These are phyloP conservation scores for Fusarium sambucinum DNA, from an alignment of 2,329 filamentous ascomycete species.

Conservation along the genomic window DNA sequence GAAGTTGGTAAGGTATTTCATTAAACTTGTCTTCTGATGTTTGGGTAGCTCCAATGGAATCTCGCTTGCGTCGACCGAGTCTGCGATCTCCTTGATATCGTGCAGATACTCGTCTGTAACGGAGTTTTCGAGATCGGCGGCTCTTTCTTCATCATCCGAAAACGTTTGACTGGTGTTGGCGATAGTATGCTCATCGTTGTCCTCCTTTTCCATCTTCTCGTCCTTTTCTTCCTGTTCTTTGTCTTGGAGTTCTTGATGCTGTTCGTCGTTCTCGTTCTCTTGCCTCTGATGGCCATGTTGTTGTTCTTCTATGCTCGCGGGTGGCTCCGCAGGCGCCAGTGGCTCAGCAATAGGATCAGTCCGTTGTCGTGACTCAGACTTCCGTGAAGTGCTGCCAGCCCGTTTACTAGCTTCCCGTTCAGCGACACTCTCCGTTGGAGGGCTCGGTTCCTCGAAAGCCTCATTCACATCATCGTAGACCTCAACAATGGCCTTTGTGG, in stretches of 20 bases:
- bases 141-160: slow-evolving; percentile 74
- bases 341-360: slow-evolving; percentile 38
- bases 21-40: slow-evolving; percentile 90
- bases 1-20: slow-evolving; percentile 97
- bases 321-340: slow-evolving; percentile 43
- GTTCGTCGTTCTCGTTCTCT: slow-evolving; percentile 46
- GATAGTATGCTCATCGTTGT: slow-evolving; percentile 48
- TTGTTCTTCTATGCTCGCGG: slow-evolving; percentile 42
- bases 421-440: slow-evolving; percentile 59
- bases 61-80: slow-evolving; percentile 71
- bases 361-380: slow-evolving; percentile 46
- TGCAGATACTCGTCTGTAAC: slow-evolving; percentile 76
- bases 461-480: slow-evolving; percentile 95
- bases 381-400: slow-evolving; percentile 43
- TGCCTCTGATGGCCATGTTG: slow-evolving; percentile 45
- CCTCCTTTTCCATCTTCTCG: slow-evolving; percentile 47
- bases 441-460: slow-evolving; percentile 83
- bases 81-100: slow-evolving; percentile 71
- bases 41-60: slow-evolving; percentile 83
- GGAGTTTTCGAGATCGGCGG: slow-evolving; percentile 79
- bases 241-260: slow-evolving; percentile 40
- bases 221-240: slow-evolving; percentile 33
- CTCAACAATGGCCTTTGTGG: slow-evolving; percentile 95
- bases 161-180: slow-evolving; percentile 64
- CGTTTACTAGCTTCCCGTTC: slow-evolving; percentile 52